These are phyloP conservation scores for Myxozyma neotropica DNA, from an alignment of 805 yeast species.

Conservation along the genomic window DNA sequence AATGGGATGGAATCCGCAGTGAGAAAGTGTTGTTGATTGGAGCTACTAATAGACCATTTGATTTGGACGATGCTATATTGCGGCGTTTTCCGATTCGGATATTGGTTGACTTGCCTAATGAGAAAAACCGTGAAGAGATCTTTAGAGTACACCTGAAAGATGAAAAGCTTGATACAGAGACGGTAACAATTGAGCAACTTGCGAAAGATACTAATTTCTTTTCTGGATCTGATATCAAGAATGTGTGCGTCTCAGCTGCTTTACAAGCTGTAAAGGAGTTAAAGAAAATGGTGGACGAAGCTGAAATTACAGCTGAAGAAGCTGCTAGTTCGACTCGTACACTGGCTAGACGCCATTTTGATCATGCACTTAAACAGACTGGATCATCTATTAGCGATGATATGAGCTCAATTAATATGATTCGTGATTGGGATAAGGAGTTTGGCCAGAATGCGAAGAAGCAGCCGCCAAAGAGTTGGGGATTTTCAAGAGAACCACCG, in stretches of 20 bases:
- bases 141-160: conserved; percentile 81
- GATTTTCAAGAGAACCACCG: conserved; percentile 10
- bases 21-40: conserved; percentile 98
- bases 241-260: conserved; percentile 80
- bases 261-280: conserved; percentile 71
- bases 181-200: conserved; percentile 57
- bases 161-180: conserved; percentile 53
- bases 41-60: conserved; percentile 99
- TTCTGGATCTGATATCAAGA: conserved; percentile 82
- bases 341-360: conserved; percentile 26
- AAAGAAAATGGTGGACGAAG: conserved; percentile 1
- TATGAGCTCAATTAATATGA: conserved; percentile 27
- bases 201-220: conserved; percentile 62
- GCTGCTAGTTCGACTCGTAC: conserved; percentile 44
- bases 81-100: conserved; percentile 98
- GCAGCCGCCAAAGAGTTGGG: conserved; percentile 15
- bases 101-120: conserved; percentile 94
- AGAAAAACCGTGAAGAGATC: conserved; percentile 88
- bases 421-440: conserved; percentile 31
- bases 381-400: conserved; percentile 31
- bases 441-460: conserved; percentile 24
- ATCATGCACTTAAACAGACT: conserved; percentile 22
- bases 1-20: conserved; percentile 99
- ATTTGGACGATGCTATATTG: conserved; percentile 95
- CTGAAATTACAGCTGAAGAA: not conserved